These are phyloP conservation scores for Chrysoporthe cubensis DNA, from an alignment of 2,329 filamentous ascomycete genomes.

Conservation along the genomic window DNA sequence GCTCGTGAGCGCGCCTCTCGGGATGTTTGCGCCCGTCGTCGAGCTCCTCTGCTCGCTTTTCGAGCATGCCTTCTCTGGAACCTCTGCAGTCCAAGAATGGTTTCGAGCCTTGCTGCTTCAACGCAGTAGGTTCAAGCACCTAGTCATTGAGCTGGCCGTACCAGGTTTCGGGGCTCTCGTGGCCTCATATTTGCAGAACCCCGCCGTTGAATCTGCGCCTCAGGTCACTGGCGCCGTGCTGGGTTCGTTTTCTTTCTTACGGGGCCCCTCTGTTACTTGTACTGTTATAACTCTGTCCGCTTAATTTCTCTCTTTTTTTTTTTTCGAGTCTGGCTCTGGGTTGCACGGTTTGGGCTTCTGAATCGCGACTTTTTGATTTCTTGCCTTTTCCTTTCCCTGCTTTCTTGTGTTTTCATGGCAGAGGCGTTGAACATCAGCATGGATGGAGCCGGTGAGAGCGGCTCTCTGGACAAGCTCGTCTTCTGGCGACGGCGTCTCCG, in stretches of 20 bases:
- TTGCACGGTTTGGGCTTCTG: background rate
- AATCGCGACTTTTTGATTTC: background rate
- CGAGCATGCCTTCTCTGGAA: background rate
- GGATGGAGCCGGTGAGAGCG: conserved; percentile 11
- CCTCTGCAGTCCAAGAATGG: background rate
- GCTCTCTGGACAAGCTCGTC: background rate
- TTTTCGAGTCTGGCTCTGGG: background rate
- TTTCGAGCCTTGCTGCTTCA: conserved; percentile 21
- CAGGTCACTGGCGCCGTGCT: background rate
- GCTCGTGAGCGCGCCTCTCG: too few species aligned
- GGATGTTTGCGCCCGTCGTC: too few species aligned
- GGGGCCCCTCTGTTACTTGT: background rate
- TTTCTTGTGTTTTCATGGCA: conserved; percentile 1
- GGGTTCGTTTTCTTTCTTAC: background rate
- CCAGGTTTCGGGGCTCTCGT: background rate
- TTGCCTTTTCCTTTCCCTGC: background rate
- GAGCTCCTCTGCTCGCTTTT: too few species aligned
- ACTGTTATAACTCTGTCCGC: background rate
- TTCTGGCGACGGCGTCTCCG: background rate
- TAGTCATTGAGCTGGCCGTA: background rate
- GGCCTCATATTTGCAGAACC: background rate
- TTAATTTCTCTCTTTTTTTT: background rate
- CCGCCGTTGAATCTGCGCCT: background rate
- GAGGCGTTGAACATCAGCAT: conserved; percentile 18
- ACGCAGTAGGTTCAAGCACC: conserved; percentile 9